Evolutionary conservation across 2,329 filamentous ascomycete species (phyloP).

Genomic region (Phyllosticta capitalensis): DNA sequence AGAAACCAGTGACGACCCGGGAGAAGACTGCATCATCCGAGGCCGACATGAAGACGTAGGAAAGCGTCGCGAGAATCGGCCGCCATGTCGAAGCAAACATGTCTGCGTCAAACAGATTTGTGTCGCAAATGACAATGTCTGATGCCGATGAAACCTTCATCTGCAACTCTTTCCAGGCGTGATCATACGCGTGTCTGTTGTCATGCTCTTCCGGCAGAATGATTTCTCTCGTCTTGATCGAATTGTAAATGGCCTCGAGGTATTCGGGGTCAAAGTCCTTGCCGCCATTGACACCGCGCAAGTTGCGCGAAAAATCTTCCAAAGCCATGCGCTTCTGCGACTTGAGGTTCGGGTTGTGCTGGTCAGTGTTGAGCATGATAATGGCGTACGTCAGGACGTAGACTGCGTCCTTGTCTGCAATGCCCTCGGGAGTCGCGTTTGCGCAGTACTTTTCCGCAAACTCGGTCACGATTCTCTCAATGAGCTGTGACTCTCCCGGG

Average conservation of each 20-base stretch:
- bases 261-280: slow-evolving; percentile 79
- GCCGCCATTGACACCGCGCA: slow-evolving; percentile 81
- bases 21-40: slow-evolving; percentile 94
- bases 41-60: slow-evolving; percentile 98
- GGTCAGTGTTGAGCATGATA: slow-evolving; percentile 95
- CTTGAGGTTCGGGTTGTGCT: slow-evolving; percentile 87
- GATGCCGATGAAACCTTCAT: slow-evolving; percentile 72
- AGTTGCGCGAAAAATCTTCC: slow-evolving; percentile 73
- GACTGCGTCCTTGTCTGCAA: slow-evolving; percentile 77
- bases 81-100: slow-evolving; percentile 97
- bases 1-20: slow-evolving; percentile 86
- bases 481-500: slow-evolving; percentile 84
- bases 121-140: slow-evolving; percentile 68
- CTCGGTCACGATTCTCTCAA: slow-evolving; percentile 79
- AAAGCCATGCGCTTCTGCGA: slow-evolving; percentile 72
- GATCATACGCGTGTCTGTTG: slow-evolving; percentile 92
- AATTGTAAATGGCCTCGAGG: slow-evolving; percentile 76
- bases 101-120: slow-evolving; percentile 91
- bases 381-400: slow-evolving; percentile 92
- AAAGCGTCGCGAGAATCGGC: slow-evolving; percentile 85
- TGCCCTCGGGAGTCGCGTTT: slow-evolving; percentile 58
- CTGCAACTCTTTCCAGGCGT: slow-evolving; percentile 91
- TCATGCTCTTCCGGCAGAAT: slow-evolving; percentile 96
- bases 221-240: slow-evolving; percentile 88
- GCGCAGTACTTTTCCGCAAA: slow-evolving; percentile 81